phyloP scores from a whole-genome alignment of 139 green algal genomes.

The Chlorella sp. region DNA sequence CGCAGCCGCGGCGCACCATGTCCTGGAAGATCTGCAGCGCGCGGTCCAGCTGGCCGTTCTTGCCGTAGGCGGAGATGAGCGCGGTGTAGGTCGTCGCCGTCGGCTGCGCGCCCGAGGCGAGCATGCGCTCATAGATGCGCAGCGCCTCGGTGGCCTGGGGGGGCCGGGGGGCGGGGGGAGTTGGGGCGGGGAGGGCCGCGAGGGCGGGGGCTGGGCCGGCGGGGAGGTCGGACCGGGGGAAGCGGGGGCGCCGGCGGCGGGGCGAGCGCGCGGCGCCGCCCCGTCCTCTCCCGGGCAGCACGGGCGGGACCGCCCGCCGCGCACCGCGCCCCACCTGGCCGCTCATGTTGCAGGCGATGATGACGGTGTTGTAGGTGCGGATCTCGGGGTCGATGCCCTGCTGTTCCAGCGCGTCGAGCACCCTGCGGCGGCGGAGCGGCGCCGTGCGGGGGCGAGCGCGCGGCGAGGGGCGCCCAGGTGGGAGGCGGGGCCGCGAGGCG shows the following conservation, averaged over 20 bases:
- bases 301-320: too few species aligned
- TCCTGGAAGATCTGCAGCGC: slow-evolving; percentile 74
- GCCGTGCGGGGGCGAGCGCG: not conserved
- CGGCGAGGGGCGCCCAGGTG: not conserved
- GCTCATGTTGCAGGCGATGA: slow-evolving; percentile 65
- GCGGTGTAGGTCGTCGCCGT: slow-evolving; percentile 86
- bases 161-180: too few species aligned
- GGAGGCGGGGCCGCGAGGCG: not conserved
- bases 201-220: too few species aligned
- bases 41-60: slow-evolving; percentile 65
- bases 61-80: slow-evolving; percentile 84
- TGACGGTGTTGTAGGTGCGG: slow-evolving; percentile 86
- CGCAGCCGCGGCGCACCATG: slow-evolving; percentile 46
- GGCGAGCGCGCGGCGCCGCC: too few species aligned
- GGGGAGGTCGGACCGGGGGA: too few species aligned
- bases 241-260: too few species aligned
- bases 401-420: slow-evolving; percentile 29
- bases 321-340: too few species aligned
- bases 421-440: not conserved
- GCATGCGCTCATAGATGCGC: slow-evolving; percentile 81
- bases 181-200: too few species aligned
- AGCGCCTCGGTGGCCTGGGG: slow-evolving; percentile 68
- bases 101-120: slow-evolving; percentile 67
- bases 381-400: slow-evolving; percentile 79
- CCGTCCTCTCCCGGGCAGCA: too few species aligned